A percentile compares a stretch with the other conserved stretches of the same genome.
phyloP scores from a whole-genome alignment of 2,329 filamentous ascomycete species.

The Epichloe elymi region DNA sequence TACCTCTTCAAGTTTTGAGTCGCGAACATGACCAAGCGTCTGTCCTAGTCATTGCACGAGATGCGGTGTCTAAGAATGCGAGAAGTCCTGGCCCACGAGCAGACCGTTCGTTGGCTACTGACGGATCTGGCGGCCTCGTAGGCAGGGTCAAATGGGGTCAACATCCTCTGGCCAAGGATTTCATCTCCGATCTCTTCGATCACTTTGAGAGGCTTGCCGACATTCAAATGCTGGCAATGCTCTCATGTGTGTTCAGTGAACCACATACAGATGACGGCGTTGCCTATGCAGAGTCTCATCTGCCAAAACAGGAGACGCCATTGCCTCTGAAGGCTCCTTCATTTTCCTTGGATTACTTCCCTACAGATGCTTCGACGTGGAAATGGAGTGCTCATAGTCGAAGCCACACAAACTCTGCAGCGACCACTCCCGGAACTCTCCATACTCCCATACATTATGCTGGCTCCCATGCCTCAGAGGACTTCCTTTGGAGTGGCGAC shows the following conservation, averaged over 20 bases:
- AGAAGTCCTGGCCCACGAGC: not conserved
- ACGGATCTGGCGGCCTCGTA: constrained; percentile 24
- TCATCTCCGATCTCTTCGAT: constrained; percentile 48
- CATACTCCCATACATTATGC: constrained; percentile 42
- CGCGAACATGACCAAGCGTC: constrained; percentile 42
- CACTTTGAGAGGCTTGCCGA: constrained; percentile 51
- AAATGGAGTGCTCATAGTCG: constrained; percentile 40
- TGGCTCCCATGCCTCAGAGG: constrained; percentile 45
- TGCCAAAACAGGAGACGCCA: constrained; percentile 47
- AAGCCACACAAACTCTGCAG: constrained; percentile 39
- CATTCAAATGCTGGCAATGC: constrained; percentile 59
- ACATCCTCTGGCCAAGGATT: constrained; percentile 48
- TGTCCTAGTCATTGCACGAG: constrained; percentile 55
- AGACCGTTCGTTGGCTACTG: not conserved
- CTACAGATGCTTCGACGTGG: constrained; percentile 43
- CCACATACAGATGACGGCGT: constrained; percentile 40
- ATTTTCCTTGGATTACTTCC: constrained; percentile 55
- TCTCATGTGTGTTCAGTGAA: constrained; percentile 57
- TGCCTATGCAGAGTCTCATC: constrained; percentile 42
- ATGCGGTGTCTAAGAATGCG: constrained; percentile 32
- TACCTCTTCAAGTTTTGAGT: constrained; percentile 53
- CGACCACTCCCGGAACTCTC: constrained; percentile 43
- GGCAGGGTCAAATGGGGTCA: constrained; percentile 56
- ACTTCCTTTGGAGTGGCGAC: constrained; percentile 38
- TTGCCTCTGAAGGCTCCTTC: constrained; percentile 52